These are phyloP conservation scores for Dendrobium officinale DNA, from an alignment of 106 monocot species.

Conservation along the genomic window DNA sequence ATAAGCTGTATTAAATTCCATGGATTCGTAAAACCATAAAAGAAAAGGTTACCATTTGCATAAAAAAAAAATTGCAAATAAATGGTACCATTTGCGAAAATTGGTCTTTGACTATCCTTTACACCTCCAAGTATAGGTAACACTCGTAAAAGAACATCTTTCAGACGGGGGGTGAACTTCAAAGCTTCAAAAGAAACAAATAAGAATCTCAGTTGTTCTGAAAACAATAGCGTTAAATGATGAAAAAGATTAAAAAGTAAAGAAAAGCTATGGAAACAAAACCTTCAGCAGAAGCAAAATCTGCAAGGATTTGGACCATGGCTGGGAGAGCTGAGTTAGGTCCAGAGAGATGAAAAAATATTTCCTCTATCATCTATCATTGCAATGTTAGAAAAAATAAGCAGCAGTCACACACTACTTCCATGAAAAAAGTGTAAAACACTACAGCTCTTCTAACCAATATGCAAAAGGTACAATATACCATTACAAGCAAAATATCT, in stretches of 20 bases:
- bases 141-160: conserved; percentile 79
- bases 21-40: neutral
- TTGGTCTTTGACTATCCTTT: conserved; percentile 61
- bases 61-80: neutral
- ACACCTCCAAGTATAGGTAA: conserved; percentile 88
- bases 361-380: conserved; percentile 89
- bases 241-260: neutral
- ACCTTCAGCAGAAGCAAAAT: conserved; percentile 91
- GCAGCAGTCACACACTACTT: neutral
- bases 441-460: neutral
- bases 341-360: conserved; percentile 88
- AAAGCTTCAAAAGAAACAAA: conserved; percentile 54
- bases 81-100: conserved; percentile 84
- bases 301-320: conserved; percentile 95
- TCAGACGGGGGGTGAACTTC: conserved; percentile 73
- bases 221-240: neutral
- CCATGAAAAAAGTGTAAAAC: neutral
- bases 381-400: neutral
- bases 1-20: neutral
- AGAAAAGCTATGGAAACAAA: conserved; percentile 1
- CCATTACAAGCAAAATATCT: neutral
- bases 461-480: neutral
- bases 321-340: conserved; percentile 69
- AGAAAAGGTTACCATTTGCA: neutral
- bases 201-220: neutral